Base-by-base conservation (phyloP, 331 rosid genomes). In the Malus hybrid region DNA sequence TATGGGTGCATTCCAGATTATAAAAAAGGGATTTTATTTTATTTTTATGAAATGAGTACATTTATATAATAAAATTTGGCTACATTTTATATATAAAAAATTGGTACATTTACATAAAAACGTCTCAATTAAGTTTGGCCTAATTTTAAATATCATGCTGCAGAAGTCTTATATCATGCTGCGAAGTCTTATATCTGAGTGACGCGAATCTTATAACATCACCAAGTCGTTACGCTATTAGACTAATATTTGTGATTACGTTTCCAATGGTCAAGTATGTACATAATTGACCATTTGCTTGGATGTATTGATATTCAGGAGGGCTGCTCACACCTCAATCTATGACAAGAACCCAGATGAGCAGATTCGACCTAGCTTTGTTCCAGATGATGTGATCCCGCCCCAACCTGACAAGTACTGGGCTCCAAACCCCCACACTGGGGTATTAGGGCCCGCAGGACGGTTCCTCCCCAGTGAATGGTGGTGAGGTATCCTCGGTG, bases 341-440 rank as follows among this genome's bases (percentile, higher is more conserved):
- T 95, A 95, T 82, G 99, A 95, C 84, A 95, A 95, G 84, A 89
- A 95, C 85, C 85, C 61, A 0, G 99, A 95, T 44, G 99, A 95
- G 36, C 87, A 79, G 1, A 52, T 42, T 71, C 86, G 60, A 1
- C 65, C 89, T 0, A 86, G 76, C 28, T 78, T 76, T 26, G 93
- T 85, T 6, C 97, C 93, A 0, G 99, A 95, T 26, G 82, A 90
- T 69, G 87, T 92, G 86, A 88, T 89, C 71, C 75, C 82, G 0
- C 78, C 90, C 3, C 70, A 86, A 13, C 77, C 97, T 0, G 83
- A 76, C 34, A 87, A 87, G 28, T 90, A 95, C 75, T 95, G 99
- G 99, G 93, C 85, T 58, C 99, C 99, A 20, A 81, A 95, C 81
- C 99, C 99, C 22, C 80, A 83, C 28, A 95, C 97, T 6, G 99